phyloP scores from a whole-genome alignment of 768 basidiomycete species.

The Lactarius vividus region DNA sequence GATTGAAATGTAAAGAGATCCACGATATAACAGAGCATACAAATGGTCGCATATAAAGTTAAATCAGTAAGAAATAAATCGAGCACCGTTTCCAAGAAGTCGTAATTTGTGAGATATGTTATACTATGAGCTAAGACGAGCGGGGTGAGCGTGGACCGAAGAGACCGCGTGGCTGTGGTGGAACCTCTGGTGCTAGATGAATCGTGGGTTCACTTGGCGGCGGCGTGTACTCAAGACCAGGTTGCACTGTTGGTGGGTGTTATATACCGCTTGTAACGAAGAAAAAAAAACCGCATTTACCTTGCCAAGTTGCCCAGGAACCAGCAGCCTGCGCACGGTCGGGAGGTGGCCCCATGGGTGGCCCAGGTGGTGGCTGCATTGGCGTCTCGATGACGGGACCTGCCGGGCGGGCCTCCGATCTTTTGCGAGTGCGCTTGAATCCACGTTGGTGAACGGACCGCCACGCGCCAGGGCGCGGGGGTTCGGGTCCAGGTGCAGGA shows the following conservation, averaged over 20 bases:
- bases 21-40: background rate
- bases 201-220: conserved; percentile 52
- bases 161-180: conserved; percentile 54
- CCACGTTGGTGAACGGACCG: conserved; percentile 27
- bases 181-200: conserved; percentile 55
- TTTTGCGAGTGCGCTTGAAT: conserved; percentile 25
- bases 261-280: background rate
- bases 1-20: background rate
- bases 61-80: background rate
- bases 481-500: conserved; percentile 29
- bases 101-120: background rate
- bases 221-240: conserved; percentile 54
- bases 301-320: conserved; percentile 46
- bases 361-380: conserved; percentile 5
- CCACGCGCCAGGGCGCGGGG: conserved; percentile 29
- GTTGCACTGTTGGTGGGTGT: conserved; percentile 50
- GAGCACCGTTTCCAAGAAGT: background rate
- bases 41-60: background rate
- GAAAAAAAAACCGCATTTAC: conserved; percentile 32
- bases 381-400: conserved; percentile 14
- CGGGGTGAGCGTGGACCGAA: conserved; percentile 77
- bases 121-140: conserved; percentile 30
- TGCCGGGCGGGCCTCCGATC: conserved; percentile 18
- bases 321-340: conserved; percentile 29
- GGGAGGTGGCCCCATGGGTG: conserved; percentile 12